Evolutionary conservation across 2,329 filamentous ascomycete species (phyloP), one percentile per base, ranked within the genome.

Genomic region (Diaporthe helianthi): DNA sequence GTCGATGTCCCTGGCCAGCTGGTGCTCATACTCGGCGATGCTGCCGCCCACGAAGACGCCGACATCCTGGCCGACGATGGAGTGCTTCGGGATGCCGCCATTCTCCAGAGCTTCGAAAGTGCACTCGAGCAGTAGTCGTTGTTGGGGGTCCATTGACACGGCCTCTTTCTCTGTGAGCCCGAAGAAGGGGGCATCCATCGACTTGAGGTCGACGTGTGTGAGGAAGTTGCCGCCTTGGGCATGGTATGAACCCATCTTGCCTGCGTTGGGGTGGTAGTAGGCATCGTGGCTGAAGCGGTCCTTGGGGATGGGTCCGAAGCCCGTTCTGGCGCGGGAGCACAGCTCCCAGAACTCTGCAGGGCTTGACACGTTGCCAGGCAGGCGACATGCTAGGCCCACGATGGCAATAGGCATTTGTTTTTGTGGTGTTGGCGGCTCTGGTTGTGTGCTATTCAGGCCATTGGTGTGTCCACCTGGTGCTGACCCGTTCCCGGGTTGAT

Each of bases 21-120:
- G 80, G 3, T 80, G 80, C 72, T 83, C 80, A 71, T 86, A 86
- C 73, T 86, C 84, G 2, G 83, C 81, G 29, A 83, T 80, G 4
- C 79, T 80, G 13, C 81, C 81, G 8, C 84, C 85, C 9, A 86
- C 76, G 70, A 85, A 86, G 10, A 86, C 84, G 17, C 83, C 84
- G 31, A 84, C 82, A 52, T 84, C 79, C 66, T 80, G 79, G 6
- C 84, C 84, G 1, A 84, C 78, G 46, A 86, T 80, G 9, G 75
- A 73, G 33, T 84, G 82, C 73, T 82, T 83, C 9, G 83, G 80
- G 22, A 86, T 79, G 10, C 85, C 85, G 1, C 84, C 84, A 68
- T 83, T 85, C 72, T 87, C 85, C 12, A 87, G 77, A 0, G 85
- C 84, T 74, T 88, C 85, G 69, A 84, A 87, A 0, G 84, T 83